Base-by-base conservation (phyloP, 176 grass and related monocot genomes). In the Eragrostis curvula region DNA sequence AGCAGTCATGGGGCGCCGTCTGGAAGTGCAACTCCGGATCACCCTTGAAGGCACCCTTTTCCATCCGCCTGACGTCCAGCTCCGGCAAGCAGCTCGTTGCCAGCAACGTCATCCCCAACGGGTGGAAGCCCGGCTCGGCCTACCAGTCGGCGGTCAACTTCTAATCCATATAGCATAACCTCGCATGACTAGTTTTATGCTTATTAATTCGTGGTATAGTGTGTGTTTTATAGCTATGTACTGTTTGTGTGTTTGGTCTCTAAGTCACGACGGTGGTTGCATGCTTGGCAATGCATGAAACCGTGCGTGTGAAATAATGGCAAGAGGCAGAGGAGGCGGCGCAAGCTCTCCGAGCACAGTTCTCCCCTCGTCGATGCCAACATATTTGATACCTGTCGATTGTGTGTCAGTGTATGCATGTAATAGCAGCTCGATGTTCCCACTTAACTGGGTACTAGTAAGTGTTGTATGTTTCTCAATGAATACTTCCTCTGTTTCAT, bases 61-160 rank as follows among this genome's bases (percentile, higher is more conserved):
- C 91, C 2, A 40, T 93, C 56, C 84, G 88, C 79, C 87, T 93
- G 14, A 87, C 87, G 5, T 87, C 91, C n/a, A 72, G 79, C 59
- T 84, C 84, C 36, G 75, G 87, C 56, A 93, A 73, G 78, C 61
- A 59, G 44, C 69, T 93, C 24, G 76, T 87, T 21, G 91, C 84
- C 20, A 81, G 46, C 64, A 87, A 87, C 20, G 87, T 87, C 52
- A 93, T 93, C 48, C 91, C 91, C 5, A 12, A 5, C 11, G 71
- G 87, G 1, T 93, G 91, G 87, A 81, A 80, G 21, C 70, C 91
- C 12, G 91, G 91, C 36, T 57, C 70, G 2, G 32, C 76, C 29
- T 93, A 93, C 63, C 84, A 81, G 62, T 89, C 91, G 0, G 17
- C 80, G 9, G 80, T 87, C 44, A 93, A 93, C 77, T 93, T 85